These are phyloP conservation scores for Mitragyna speciosa DNA, from an alignment of 257 asterid species.

Conservation along the genomic window DNA sequence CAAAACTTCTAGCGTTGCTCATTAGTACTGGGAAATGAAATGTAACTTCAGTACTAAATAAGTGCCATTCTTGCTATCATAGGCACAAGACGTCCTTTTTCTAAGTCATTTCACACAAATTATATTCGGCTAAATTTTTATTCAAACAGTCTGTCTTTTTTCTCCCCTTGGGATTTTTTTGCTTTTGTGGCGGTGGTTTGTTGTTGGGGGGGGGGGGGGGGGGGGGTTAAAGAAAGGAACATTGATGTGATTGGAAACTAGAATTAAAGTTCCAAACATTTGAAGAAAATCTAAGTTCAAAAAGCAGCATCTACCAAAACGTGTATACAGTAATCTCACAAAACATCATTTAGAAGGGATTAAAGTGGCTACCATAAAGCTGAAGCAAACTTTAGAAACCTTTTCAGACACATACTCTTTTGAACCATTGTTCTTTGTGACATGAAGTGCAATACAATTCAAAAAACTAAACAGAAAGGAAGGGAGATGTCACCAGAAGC, in stretches of 20 bases:
- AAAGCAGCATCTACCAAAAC: not conserved
- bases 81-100: not conserved
- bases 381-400: not conserved
- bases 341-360: not conserved
- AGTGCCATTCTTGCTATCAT: not conserved
- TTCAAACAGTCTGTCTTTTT: not conserved
- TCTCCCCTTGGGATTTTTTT: not conserved
- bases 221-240: not conserved
- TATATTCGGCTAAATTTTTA: not conserved
- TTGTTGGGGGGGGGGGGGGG: no score
- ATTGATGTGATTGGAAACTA: not conserved
- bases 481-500: not conserved
- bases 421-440: not conserved
- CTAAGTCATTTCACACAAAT: not conserved
- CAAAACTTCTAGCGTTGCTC: not conserved
- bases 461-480: not conserved
- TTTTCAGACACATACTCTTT: not conserved
- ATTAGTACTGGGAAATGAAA: not conserved
- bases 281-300: not conserved
- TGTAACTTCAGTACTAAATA: not conserved
- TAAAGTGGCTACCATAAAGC: not conserved
- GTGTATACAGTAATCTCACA: not conserved
- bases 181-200: no score
- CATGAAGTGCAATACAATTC: not conserved
- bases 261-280: not conserved